A percentile compares a stretch with the other conserved stretches of the same genome.
These are phyloP conservation scores for Zhuliangozyma parablackwelliae DNA, from an alignment of 1,139 yeast species.

Conservation along the genomic window DNA sequence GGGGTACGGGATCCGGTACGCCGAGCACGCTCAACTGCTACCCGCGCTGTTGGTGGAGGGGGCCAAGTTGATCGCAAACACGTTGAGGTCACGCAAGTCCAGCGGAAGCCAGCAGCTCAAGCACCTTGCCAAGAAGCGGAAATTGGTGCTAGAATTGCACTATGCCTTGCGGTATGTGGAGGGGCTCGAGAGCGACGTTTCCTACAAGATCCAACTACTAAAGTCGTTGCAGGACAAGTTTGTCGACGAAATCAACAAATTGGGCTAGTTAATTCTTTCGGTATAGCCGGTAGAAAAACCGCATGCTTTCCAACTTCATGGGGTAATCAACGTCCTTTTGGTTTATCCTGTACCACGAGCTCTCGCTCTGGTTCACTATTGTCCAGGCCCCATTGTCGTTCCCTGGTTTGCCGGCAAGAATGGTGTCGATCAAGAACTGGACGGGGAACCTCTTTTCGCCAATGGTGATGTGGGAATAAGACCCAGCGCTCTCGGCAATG, in stretches of 20 bases:
- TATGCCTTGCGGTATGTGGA: slow-evolving; percentile 10
- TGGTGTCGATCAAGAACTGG: slow-evolving; percentile 71
- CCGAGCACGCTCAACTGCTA: slow-evolving; percentile 16
- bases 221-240: slow-evolving; percentile 9
- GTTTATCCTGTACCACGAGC: slow-evolving; percentile 74
- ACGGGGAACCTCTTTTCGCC: slow-evolving; percentile 79
- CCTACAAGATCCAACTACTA: slow-evolving; percentile 9
- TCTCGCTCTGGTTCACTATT: slow-evolving; percentile 59
- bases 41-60: slow-evolving; percentile 15
- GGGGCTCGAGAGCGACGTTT: slow-evolving; percentile 3
- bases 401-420: slow-evolving; percentile 55
- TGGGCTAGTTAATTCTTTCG: slow-evolving; percentile 32
- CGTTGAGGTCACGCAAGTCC: slow-evolving; percentile 5
- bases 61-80: slow-evolving; percentile 19
- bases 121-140: slow-evolving; percentile 7
- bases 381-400: slow-evolving; percentile 59
- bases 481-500: slow-evolving; percentile 85
- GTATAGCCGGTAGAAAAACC: slow-evolving; percentile 76
- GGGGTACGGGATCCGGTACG: slow-evolving; percentile 24
- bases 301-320: slow-evolving; percentile 78
- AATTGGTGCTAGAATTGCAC: slow-evolving; percentile 11
- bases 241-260: slow-evolving; percentile 11
- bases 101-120: slow-evolving; percentile 2
- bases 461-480: slow-evolving; percentile 73
- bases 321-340: slow-evolving; percentile 56